Percentiles rank a stretch among this genome's conserved stretches.
These are phyloP conservation scores for Phytopythium helicoides DNA, from an alignment of 352 stramenopile species.

Conservation along the genomic window DNA sequence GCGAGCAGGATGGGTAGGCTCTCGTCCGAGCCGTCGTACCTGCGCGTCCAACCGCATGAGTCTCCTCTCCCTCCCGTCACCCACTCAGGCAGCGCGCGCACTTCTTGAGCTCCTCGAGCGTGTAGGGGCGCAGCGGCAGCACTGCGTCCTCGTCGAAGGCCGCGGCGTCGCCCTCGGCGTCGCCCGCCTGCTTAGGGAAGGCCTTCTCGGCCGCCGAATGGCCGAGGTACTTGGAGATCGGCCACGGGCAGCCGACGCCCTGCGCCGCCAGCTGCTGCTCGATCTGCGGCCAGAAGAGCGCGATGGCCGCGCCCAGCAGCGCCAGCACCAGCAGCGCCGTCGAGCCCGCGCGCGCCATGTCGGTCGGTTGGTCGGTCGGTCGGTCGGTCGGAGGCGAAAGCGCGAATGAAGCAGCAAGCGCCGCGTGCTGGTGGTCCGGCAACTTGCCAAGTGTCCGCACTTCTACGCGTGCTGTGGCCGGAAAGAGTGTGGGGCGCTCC, in stretches of 20 bases:
- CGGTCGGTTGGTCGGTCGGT: background rate
- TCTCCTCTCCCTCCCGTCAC: too few species aligned
- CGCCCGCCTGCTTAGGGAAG: background rate
- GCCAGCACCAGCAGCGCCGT: conserved; percentile 48
- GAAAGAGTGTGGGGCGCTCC: too few species aligned
- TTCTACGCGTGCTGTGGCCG: too few species aligned
- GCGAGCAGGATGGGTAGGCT: conserved; percentile 64
- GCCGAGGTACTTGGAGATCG: conserved; percentile 48
- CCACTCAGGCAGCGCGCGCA: conserved; percentile 15
- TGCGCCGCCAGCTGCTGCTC: conserved; percentile 57
- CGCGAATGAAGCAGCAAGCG: background rate
- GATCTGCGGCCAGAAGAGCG: conserved; percentile 67
- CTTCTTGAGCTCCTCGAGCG: conserved; percentile 60
- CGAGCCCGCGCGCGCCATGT: conserved; percentile 31
- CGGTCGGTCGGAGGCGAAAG: too few species aligned
- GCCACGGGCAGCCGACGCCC: conserved; percentile 64
- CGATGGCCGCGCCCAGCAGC: conserved; percentile 50
- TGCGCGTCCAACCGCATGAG: conserved; percentile 9
- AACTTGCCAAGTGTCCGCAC: too few species aligned
- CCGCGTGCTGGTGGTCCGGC: background rate
- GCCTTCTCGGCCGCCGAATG: conserved; percentile 16
- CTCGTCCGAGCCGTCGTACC: conserved; percentile 67
- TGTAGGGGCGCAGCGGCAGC: conserved; percentile 26
- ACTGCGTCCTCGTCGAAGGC: background rate
- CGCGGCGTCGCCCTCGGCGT: background rate